phyloP scores from a whole-genome alignment of 495 filamentous ascomycete genomes.

The Penicillium desertorum region DNA sequence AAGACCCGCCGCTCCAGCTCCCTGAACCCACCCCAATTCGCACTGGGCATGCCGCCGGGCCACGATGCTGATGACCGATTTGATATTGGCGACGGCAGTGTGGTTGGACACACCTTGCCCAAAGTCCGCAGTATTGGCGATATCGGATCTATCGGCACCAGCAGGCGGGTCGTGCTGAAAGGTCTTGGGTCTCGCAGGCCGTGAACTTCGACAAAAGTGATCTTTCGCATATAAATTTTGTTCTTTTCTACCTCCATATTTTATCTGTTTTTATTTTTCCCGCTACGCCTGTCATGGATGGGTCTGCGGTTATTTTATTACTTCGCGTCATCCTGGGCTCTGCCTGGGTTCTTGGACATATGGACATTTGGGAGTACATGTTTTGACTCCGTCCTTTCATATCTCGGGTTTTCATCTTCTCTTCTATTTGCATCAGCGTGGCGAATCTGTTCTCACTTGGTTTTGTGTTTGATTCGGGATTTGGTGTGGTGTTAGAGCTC shows the following conservation, averaged over 20 bases:
- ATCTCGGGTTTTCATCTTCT: slow-evolving; percentile 11
- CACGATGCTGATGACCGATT: slow-evolving; percentile 15
- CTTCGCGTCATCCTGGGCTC: background rate
- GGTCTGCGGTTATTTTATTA: background rate
- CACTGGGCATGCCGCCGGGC: slow-evolving; percentile 5
- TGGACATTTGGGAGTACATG: background rate
- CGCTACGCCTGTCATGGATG: background rate
- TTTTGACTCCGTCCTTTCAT: background rate
- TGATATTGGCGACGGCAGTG: slow-evolving; percentile 6
- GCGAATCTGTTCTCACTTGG: slow-evolving; percentile 21
- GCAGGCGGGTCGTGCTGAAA: slow-evolving; percentile 39
- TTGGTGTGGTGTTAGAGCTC: slow-evolving; percentile 15
- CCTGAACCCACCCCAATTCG: slow-evolving; percentile 25
- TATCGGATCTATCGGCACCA: slow-evolving; percentile 38
- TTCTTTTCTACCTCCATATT: background rate
- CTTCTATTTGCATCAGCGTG: slow-evolving; percentile 35
- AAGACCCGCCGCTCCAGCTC: slow-evolving; percentile 45
- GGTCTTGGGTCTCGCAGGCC: slow-evolving; percentile 35
- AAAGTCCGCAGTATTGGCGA: slow-evolving; percentile 46
- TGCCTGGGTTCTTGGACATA: background rate
- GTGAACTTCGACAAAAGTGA: background rate
- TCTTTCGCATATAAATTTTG: slow-evolving; percentile 1
- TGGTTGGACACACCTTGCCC: slow-evolving; percentile 21
- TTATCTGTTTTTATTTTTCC: background rate
- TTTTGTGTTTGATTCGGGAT: slow-evolving; percentile 17